Evolutionary conservation across 225 moss, liverwort and hornwort species (phyloP).

Genomic region (Pleurozium schreberi): DNA sequence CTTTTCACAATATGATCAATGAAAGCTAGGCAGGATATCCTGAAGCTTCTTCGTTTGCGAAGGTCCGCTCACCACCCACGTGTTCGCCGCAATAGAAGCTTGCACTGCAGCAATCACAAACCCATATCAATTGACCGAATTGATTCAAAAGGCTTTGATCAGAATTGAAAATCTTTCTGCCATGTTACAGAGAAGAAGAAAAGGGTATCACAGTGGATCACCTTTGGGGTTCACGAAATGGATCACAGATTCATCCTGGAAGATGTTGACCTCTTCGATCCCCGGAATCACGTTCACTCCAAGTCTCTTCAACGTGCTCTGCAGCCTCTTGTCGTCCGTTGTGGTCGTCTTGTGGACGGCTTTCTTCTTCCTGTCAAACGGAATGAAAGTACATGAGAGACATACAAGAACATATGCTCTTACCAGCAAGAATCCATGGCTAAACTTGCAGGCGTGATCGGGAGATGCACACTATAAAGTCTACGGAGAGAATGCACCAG

Average conservation of each 20-base stretch:
- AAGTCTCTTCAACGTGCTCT: slow-evolving; percentile 55
- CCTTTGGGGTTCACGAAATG: slow-evolving; percentile 58
- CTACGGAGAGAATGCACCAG: neutral
- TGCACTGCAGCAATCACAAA: slow-evolving; percentile 34
- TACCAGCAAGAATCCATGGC: neutral
- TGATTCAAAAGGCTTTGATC: neutral
- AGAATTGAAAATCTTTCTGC: neutral
- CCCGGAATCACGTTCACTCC: slow-evolving; percentile 54
- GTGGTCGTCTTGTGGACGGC: slow-evolving; percentile 64
- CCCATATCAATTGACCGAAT: neutral
- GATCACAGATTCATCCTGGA: slow-evolving; percentile 60
- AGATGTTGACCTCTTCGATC: slow-evolving; percentile 63
- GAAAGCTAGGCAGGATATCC: slow-evolving; percentile 35
- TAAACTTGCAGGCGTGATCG: neutral
- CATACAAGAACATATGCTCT: neutral
- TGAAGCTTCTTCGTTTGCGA: slow-evolving; percentile 62
- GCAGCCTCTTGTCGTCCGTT: slow-evolving; percentile 58
- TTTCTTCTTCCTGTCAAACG: slow-evolving; percentile 41
- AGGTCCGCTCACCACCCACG: slow-evolving; percentile 62
- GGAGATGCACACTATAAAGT: too few species aligned
- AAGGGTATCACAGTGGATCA: neutral
- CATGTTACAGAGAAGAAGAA: neutral
- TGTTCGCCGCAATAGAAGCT: slow-evolving; percentile 59
- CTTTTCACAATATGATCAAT: neutral
- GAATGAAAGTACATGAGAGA: neutral